Conservation (phyloP, 306 rosid species). For the Rosa chinensis region DNA sequence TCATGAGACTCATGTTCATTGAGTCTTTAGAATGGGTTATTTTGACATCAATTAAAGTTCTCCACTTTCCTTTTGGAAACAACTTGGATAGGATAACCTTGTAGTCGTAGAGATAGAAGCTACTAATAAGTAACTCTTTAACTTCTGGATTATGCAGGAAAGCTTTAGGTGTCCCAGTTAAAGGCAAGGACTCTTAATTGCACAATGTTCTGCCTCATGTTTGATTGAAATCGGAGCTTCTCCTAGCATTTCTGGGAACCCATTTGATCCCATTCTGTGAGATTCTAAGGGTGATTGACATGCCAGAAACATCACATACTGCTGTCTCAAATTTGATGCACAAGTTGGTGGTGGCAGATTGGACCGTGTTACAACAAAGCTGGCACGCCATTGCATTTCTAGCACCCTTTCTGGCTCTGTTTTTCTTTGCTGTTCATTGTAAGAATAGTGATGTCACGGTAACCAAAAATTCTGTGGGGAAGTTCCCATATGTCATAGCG, state of each 20-base stretch:
- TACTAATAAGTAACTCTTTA: not conserved
- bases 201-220: slow-evolving; percentile 41
- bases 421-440: slow-evolving; percentile 66
- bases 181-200: slow-evolving; percentile 26
- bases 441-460: slow-evolving; percentile 95
- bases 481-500: slow-evolving; percentile 82
- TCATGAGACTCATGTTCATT: too few species aligned
- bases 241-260: slow-evolving; percentile 24
- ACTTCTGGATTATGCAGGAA: slow-evolving; percentile 40
- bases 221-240: slow-evolving; percentile 28
- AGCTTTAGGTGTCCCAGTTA: slow-evolving; percentile 31
- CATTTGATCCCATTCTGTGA: slow-evolving; percentile 26
- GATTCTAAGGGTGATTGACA: slow-evolving; percentile 17
- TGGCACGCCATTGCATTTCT: slow-evolving; percentile 53
- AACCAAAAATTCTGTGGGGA: slow-evolving; percentile 76
- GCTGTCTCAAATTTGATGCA: slow-evolving; percentile 31
- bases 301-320: slow-evolving; percentile 30
- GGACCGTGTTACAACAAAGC: slow-evolving; percentile 77
- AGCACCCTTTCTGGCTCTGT: slow-evolving; percentile 73
- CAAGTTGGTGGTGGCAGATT: slow-evolving; percentile 59
- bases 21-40: not conserved
- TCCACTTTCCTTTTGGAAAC: too few species aligned
- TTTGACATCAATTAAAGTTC: not conserved
- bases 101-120: too few species aligned
- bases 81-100: too few species aligned